These are phyloP conservation scores for Geotrichum citri-aurantii DNA, from an alignment of 1,139 yeast species.

Conservation along the genomic window DNA sequence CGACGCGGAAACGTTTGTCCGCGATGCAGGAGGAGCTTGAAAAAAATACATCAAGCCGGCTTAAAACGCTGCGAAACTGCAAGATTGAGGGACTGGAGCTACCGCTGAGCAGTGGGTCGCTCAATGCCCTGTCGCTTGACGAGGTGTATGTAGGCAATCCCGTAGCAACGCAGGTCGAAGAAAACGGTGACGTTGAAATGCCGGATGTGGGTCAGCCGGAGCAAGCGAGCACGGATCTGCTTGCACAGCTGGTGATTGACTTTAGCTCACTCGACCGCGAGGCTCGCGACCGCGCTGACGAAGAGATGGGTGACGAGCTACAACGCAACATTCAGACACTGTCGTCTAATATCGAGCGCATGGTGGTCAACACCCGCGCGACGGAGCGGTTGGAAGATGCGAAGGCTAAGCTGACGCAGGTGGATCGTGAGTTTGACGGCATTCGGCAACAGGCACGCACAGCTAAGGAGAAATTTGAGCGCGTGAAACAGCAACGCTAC, in stretches of 20 bases:
- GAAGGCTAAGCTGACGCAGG: constrained; percentile 51
- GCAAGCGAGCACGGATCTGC: constrained; percentile 27
- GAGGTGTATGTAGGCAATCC: constrained; percentile 19
- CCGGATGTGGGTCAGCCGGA: constrained; percentile 15
- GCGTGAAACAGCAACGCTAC: constrained; percentile 54
- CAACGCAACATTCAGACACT: constrained; percentile 48
- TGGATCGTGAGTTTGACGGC: constrained; percentile 59
- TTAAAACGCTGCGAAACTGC: constrained; percentile 62
- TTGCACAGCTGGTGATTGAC: constrained; percentile 49
- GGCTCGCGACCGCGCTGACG: constrained; percentile 37
- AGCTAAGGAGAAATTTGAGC: constrained; percentile 52
- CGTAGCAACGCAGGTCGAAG: constrained; percentile 18
- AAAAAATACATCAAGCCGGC: constrained; percentile 52
- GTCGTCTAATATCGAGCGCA: constrained; percentile 50
- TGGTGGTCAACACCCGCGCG: constrained; percentile 80
- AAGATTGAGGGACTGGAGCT: constrained; percentile 64
- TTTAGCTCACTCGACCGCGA: constrained; percentile 46
- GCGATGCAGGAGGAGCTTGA: constrained; percentile 51
- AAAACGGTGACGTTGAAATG: constrained; percentile 20
- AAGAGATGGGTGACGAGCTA: constrained; percentile 36
- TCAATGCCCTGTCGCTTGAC: constrained; percentile 46
- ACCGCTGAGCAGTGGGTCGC: constrained; percentile 58
- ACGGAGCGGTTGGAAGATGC: constrained; percentile 69
- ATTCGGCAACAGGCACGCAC: constrained; percentile 60
- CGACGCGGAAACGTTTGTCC: constrained; percentile 35